Percentiles rank a stretch among this genome's conserved stretches.
Evolutionary conservation across 352 stramenopile genomes (phyloP).

Genomic region (Aphanomyces cochlioides): DNA sequence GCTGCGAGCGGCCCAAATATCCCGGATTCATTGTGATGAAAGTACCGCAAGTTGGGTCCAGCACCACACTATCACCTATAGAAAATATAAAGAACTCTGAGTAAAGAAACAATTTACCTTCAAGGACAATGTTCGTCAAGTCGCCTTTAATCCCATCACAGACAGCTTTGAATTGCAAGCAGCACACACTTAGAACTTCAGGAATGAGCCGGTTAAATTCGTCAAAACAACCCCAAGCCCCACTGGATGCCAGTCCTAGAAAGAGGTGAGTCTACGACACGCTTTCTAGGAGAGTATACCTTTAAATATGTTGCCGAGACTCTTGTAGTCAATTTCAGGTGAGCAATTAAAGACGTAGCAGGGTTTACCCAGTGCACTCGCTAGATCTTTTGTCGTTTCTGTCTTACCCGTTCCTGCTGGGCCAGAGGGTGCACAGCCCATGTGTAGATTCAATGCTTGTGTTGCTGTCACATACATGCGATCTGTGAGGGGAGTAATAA

Average conservation of each 20-base stretch:
- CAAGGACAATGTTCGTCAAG: conserved; percentile 81
- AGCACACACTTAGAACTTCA: conserved; percentile 90
- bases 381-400: conserved; percentile 94
- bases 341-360: conserved; percentile 96
- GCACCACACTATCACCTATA: conserved; percentile 71
- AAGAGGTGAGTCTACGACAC: neutral
- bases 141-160: conserved; percentile 91
- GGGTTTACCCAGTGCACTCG: conserved; percentile 88
- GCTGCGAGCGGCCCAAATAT: conserved; percentile 90
- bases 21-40: conserved; percentile 98
- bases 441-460: conserved; percentile 91
- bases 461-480: conserved; percentile 95
- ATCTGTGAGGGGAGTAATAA: conserved; percentile 93
- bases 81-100: conserved; percentile 13
- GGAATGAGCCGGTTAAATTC: conserved; percentile 94
- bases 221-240: conserved; percentile 95
- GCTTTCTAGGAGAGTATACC: conserved; percentile 31
- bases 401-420: conserved; percentile 91
- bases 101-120: conserved; percentile 42
- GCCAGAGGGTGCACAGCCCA: conserved; percentile 92
- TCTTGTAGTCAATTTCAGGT: conserved; percentile 95
- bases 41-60: conserved; percentile 88
- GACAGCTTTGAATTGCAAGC: conserved; percentile 93
- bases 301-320: conserved; percentile 95
- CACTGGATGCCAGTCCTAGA: conserved; percentile 76